Percentiles rank a stretch among this genome's conserved stretches.
Conservation (phyloP, 106 monocot genomes). For the Acanthochlamys bracteata region DNA sequence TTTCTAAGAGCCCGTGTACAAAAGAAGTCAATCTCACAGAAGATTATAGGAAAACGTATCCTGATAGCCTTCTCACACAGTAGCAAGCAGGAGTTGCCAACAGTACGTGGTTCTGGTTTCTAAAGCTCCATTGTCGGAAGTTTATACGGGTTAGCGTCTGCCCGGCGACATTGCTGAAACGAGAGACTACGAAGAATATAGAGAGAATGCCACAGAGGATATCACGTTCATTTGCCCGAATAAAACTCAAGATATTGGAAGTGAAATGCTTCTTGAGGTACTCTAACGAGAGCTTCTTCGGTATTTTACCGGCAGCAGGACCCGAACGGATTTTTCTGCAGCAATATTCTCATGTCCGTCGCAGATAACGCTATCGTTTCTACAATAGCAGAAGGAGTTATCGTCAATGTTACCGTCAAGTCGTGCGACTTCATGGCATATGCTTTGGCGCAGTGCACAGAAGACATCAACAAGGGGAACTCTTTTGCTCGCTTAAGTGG, state of each 20-base stretch:
- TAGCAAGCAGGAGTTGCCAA: neutral
- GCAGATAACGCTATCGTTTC: neutral
- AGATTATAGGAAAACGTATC: neutral
- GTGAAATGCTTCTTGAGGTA: neutral
- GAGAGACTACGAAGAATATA: neutral
- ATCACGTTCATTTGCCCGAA: neutral
- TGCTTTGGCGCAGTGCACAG: neutral
- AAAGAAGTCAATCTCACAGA: neutral
- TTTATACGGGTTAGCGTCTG: neutral
- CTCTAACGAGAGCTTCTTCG: slow-evolving; percentile 1
- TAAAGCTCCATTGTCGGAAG: neutral
- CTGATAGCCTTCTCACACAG: neutral
- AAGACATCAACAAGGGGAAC: neutral
- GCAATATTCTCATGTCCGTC: neutral
- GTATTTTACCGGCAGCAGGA: no score
- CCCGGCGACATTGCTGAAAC: neutral
- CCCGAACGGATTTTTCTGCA: no score
- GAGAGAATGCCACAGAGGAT: neutral
- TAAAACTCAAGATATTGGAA: neutral
- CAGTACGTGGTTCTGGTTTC: neutral
- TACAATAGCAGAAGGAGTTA: neutral
- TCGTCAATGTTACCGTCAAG: neutral
- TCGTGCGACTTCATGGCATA: neutral
- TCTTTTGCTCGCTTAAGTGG: neutral
- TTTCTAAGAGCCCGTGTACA: neutral